A percentile compares a stretch with the other conserved stretches of the same genome.
Evolutionary conservation across 441 rosid genomes (phyloP).

Genomic region (Pelargonium myrrhifolium): DNA sequence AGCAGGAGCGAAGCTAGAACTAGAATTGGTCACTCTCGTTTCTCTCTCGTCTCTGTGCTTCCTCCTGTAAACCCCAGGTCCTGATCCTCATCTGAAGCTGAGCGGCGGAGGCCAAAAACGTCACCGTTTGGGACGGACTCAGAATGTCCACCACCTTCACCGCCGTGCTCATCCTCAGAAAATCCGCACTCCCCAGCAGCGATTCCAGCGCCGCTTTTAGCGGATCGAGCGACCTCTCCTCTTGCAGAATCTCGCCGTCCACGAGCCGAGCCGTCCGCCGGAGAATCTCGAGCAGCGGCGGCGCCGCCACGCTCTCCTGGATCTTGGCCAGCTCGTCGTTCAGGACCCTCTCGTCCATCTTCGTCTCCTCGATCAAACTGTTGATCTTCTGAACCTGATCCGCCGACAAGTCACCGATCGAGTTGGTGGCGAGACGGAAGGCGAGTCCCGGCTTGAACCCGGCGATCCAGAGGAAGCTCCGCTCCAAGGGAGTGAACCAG

Average conservation of each 20-base stretch:
- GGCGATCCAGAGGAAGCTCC: conserved; percentile 35
- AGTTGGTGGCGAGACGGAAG: conserved; percentile 23
- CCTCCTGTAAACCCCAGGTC: not conserved
- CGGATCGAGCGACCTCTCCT: not conserved
- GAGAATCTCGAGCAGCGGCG: conserved; percentile 21
- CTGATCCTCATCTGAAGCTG: not conserved
- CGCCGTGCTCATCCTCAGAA: not conserved
- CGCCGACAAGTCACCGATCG: conserved; percentile 30
- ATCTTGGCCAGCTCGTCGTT: conserved; percentile 36
- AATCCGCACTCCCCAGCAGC: not conserved
- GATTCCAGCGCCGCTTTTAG: not conserved
- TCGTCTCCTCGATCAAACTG: conserved; percentile 25
- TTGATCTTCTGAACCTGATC: conserved; percentile 26
- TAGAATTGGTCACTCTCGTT: not conserved
- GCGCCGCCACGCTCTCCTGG: conserved; percentile 41
- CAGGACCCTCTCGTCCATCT: conserved; percentile 27
- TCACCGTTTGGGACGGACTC: not conserved
- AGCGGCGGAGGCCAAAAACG: not conserved
- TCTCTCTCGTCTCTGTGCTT: not conserved
- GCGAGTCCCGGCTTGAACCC: conserved; percentile 42
- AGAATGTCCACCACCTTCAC: conserved; percentile 1
- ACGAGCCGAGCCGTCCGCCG: not conserved
- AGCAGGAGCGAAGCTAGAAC: too few relatives aligned
- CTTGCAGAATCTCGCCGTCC: not conserved
- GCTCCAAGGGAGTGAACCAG: conserved; percentile 38